phyloP scores from a whole-genome alignment of 352 stramenopile species.

The Globisporangium megalacanthum region DNA sequence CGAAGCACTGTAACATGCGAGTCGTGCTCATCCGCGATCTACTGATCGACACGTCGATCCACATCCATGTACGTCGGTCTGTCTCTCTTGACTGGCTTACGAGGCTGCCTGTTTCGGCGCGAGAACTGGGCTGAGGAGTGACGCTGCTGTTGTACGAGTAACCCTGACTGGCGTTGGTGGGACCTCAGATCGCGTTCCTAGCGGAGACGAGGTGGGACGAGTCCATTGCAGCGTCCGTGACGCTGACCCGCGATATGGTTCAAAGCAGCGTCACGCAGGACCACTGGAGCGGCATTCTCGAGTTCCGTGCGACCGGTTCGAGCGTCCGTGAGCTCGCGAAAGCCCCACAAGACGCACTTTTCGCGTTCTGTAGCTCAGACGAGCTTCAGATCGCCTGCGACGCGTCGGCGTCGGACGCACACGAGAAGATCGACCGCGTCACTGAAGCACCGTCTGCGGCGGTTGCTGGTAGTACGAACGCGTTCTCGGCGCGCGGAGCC shows the following conservation, averaged over 20 bases:
- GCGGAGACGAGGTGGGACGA: conserved; percentile 65
- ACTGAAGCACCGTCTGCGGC: neutral
- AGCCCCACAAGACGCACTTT: conserved; percentile 25
- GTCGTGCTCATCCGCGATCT: conserved; percentile 38
- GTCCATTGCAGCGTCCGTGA: conserved; percentile 39
- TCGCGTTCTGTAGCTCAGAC: conserved; percentile 27
- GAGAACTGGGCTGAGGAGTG: neutral
- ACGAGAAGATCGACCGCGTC: neutral
- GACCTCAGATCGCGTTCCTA: conserved; percentile 41
- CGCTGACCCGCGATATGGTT: conserved; percentile 19
- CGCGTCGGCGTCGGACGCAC: neutral
- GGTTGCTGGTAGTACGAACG: neutral
- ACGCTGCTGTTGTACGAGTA: neutral
- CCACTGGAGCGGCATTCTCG: conserved; percentile 32
- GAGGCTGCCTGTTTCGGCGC: neutral
- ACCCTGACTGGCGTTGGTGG: neutral
- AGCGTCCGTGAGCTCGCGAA: conserved; percentile 42
- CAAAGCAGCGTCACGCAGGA: neutral
- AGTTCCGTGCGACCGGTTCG: conserved; percentile 44
- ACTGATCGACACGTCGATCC: conserved; percentile 46
- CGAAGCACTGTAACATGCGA: conserved; percentile 25
- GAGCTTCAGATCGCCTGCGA: conserved; percentile 6
- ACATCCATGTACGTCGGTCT: conserved; percentile 43
- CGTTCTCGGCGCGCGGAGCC: neutral
- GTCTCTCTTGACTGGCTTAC: neutral